phyloP scores from a whole-genome alignment of 2,329 filamentous ascomycete genomes.

The Paraphaeosphaeria sporulosa region DNA sequence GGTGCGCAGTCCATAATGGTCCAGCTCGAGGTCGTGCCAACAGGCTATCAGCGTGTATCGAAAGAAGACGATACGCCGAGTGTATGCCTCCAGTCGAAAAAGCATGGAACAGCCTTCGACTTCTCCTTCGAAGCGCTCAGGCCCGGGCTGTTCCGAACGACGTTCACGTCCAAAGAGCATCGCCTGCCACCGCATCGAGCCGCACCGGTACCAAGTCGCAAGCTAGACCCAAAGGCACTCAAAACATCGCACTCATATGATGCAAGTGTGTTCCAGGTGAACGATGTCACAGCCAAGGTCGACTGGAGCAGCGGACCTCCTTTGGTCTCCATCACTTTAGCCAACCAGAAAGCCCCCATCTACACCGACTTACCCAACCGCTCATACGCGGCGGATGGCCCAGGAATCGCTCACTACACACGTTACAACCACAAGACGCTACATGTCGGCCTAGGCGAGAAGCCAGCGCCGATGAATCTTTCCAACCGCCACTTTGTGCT shows the following conservation, averaged over 20 bases:
- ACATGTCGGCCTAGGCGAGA: slow-evolving; percentile 76
- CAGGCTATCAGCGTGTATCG: not conserved
- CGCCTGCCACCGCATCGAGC: slow-evolving; percentile 72
- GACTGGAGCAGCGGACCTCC: slow-evolving; percentile 67
- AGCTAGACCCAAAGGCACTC: slow-evolving; percentile 43
- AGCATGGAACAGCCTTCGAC: slow-evolving; percentile 46
- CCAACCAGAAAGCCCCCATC: slow-evolving; percentile 60
- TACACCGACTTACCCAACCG: slow-evolving; percentile 70
- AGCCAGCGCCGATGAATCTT: slow-evolving; percentile 76
- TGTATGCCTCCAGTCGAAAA: slow-evolving; percentile 20
- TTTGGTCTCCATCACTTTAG: slow-evolving; percentile 62
- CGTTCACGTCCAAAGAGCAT: slow-evolving; percentile 68
- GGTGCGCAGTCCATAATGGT: slow-evolving; percentile 2
- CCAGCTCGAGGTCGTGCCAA: slow-evolving; percentile 8
- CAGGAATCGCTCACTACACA: slow-evolving; percentile 71
- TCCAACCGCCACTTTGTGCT: slow-evolving; percentile 71
- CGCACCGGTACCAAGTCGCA: slow-evolving; percentile 54
- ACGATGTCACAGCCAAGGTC: slow-evolving; percentile 61
- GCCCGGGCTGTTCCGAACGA: slow-evolving; percentile 71
- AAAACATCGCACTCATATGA: slow-evolving; percentile 42
- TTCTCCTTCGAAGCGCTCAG: slow-evolving; percentile 71
- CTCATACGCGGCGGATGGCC: slow-evolving; percentile 69
- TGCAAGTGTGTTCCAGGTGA: slow-evolving; percentile 56
- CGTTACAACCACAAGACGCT: slow-evolving; percentile 68
- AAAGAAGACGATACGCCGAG: not conserved